Base-by-base conservation (phyloP, 2,329 filamentous ascomycete genomes). In the Fusarium sp. region DNA sequence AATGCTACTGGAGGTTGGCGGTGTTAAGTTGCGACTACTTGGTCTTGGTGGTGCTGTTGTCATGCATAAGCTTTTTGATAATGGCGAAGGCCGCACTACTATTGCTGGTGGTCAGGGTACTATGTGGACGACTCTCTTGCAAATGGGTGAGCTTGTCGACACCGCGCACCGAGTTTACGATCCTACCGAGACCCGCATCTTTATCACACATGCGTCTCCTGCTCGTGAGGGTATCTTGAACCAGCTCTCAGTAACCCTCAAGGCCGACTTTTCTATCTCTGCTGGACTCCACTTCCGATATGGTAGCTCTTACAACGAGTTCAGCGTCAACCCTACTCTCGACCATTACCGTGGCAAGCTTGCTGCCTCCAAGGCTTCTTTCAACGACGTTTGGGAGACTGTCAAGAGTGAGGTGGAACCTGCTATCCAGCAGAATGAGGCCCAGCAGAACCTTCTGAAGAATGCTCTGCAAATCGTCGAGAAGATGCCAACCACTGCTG, bases 31-130 rank as follows among this genome's bases (percentile, higher is more conserved):
- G 73, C 93, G 96, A 78, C 88, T 99, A 54, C 89, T 99, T 35
- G 96, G 96, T 70, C 88, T 99, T 38, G 96, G 96, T 73, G 96
- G 96, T 77, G 96, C 96, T 11, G 95, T 99, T 9, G 96, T 99
- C 67, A 99, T 99, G 94, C 96, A 99, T 88, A 99, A 99, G 87
- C 90, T 99, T 22, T 99, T 99, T 79, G 96, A 99, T 82, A 99
- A 99, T 76, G 96, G 96, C 60, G 96, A 99, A 80, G 96, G 96
- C 68, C 92, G 95, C 82, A 99, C 96, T 55, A 99, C 97, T 4
- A 99, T 99, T 82, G 96, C 96, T 27, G 96, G 96, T 80, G 96
- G 96, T 25, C 96, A 99, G 82, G 96, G 96, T 70, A 99, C 96
- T 49, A 99, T 99, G 96, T 99, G 96, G 96, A 99, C 96, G 12